Percentiles rank a stretch among this genome's conserved stretches.
These are phyloP conservation scores for Limtongozyma cylindracea DNA, from an alignment of 805 yeast genomes.

Conservation along the genomic window DNA sequence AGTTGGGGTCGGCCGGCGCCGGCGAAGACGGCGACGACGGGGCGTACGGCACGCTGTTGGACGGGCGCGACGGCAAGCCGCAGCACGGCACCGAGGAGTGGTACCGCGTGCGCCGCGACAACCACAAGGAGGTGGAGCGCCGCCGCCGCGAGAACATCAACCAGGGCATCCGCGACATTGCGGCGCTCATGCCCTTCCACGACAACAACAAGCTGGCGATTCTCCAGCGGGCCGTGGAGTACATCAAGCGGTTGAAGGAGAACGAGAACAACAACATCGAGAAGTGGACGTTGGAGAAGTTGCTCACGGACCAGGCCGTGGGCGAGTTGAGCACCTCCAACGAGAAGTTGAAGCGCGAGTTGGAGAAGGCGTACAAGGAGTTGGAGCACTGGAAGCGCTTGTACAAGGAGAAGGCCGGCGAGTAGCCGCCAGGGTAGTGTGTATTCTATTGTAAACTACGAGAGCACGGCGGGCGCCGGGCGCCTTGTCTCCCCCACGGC, in stretches of 20 bases:
- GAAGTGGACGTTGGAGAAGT: conserved; percentile 86
- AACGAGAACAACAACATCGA: conserved; percentile 76
- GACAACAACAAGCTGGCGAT: conserved; percentile 85
- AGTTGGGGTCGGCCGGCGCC: not conserved
- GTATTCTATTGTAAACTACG: too few species aligned
- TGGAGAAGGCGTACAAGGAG: conserved; percentile 82
- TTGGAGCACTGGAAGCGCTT: conserved; percentile 55
- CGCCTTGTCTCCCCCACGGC: too few species aligned
- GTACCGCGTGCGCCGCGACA: conserved; percentile 63
- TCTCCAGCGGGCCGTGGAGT: conserved; percentile 70
- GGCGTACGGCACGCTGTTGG: not conserved
- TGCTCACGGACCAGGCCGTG: conserved; percentile 77
- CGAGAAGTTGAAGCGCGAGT: conserved; percentile 68
- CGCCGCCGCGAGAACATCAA: conserved; percentile 79
- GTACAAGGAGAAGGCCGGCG: conserved; percentile 5
- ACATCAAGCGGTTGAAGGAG: conserved; percentile 71
- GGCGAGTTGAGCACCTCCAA: conserved; percentile 66
- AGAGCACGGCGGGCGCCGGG: too few species aligned
- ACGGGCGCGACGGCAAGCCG: conserved; percentile 14
- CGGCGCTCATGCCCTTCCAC: conserved; percentile 52
- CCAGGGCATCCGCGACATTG: conserved; percentile 61
- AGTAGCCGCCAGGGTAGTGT: too few species aligned
- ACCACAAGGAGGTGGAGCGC: conserved; percentile 90
- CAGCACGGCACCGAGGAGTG: conserved; percentile 60
- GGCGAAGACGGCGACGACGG: not conserved